Conservation (phyloP, 176 grass and related monocot species). For the Pontederia crassipes region DNA sequence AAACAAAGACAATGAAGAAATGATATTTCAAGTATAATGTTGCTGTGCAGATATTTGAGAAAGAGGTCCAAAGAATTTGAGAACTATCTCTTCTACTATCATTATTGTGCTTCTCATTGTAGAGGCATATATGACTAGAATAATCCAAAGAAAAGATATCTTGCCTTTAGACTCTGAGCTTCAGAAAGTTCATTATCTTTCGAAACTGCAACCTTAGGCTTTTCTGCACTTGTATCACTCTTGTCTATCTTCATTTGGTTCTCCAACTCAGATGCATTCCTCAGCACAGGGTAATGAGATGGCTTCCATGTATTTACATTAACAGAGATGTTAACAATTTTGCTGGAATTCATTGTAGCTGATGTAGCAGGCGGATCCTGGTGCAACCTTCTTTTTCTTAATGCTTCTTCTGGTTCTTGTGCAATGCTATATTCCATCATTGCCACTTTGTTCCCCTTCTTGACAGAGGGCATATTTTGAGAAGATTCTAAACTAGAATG, state of each 20-base stretch:
- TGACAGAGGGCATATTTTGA: conserved; percentile 17
- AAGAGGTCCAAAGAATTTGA: too few species aligned
- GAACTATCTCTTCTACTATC: too few species aligned
- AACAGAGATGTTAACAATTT: conserved; percentile 33
- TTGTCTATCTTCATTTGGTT: conserved; percentile 16
- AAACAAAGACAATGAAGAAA: neutral
- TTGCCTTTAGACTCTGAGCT: conserved; percentile 47
- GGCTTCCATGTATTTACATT: conserved; percentile 40
- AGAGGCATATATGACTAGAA: neutral
- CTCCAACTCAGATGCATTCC: conserved; percentile 62
- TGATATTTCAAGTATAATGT: neutral
- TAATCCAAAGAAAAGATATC: conserved; percentile 4
- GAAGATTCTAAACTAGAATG: conserved; percentile 31
- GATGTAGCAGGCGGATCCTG: conserved; percentile 32
- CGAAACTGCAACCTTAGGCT: conserved; percentile 22
- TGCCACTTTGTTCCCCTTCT: conserved; percentile 27
- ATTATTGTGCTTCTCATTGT: too few species aligned
- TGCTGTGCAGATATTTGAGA: too few species aligned
- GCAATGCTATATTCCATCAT: conserved; percentile 24
- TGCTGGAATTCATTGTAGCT: conserved; percentile 38
- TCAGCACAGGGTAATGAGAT: conserved; percentile 36
- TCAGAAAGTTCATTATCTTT: conserved; percentile 21
- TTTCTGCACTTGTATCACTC: conserved; percentile 25
- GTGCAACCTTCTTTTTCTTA: conserved; percentile 32
- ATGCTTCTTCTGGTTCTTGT: conserved; percentile 33